Conservation (phyloP, 192 early-diverging fungal genomes). For the Coemansia sp. region DNA sequence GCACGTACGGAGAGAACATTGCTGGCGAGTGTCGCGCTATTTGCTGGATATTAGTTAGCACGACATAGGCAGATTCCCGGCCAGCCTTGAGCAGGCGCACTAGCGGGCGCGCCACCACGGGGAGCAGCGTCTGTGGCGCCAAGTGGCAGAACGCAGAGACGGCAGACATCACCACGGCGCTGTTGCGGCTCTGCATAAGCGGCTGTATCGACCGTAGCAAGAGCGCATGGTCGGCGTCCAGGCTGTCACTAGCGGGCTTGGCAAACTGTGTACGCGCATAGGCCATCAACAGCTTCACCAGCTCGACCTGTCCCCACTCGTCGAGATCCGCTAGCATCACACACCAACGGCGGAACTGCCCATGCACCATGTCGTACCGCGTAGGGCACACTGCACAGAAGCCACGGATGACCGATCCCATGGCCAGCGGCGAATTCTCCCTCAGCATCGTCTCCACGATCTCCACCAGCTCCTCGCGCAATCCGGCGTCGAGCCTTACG, state of each 20-base stretch:
- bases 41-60: constrained; percentile 73
- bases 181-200: constrained; percentile 82
- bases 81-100: constrained; percentile 70
- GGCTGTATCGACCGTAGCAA: constrained; percentile 67
- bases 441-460: constrained; percentile 74
- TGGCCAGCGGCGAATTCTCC: constrained; percentile 83
- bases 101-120: constrained; percentile 67
- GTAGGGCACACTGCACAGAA: constrained; percentile 87
- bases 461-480: constrained; percentile 75
- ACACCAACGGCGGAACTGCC: constrained; percentile 87
- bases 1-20: constrained; percentile 69
- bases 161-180: constrained; percentile 74
- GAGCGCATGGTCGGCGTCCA: constrained; percentile 83
- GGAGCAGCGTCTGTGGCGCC: constrained; percentile 57
- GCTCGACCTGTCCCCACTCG: constrained; percentile 94
- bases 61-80: constrained; percentile 78
- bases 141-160: constrained; percentile 69
- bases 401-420: constrained; percentile 84
- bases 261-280: constrained; percentile 71
- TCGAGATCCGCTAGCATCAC: constrained; percentile 83
- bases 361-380: constrained; percentile 82
- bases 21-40: constrained; percentile 70
- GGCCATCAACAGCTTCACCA: constrained; percentile 71
- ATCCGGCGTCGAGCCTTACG: constrained; percentile 71
- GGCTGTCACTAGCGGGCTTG: constrained; percentile 13